Percentiles rank a stretch among this genome's conserved stretches.
phyloP scores from a whole-genome alignment of 2,329 filamentous ascomycete genomes.

The Trichoderma sp. region DNA sequence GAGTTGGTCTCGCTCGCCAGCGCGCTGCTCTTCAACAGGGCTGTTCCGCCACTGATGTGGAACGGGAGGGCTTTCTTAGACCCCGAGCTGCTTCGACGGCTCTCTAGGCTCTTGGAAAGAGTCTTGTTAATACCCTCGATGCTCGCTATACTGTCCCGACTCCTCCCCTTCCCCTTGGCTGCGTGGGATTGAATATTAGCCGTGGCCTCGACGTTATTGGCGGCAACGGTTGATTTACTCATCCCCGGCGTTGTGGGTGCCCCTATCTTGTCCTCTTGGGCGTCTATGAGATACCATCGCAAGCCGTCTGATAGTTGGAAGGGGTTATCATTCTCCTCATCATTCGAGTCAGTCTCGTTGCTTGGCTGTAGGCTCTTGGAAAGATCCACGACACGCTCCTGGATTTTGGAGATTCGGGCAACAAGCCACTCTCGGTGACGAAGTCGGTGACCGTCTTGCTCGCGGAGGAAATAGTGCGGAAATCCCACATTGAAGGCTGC shows the following conservation, averaged over 20 bases:
- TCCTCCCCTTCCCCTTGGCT: conserved; percentile 47
- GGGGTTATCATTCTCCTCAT: conserved; percentile 88
- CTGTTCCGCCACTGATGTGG: conserved; percentile 43
- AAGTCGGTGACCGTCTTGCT: conserved; percentile 85
- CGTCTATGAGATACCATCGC: conserved; percentile 95
- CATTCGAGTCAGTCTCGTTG: conserved; percentile 54
- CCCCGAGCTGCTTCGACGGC: conserved; percentile 81
- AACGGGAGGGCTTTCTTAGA: conserved; percentile 74
- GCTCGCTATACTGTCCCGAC: conserved; percentile 51
- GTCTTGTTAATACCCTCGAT: conserved; percentile 76
- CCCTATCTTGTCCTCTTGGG: conserved; percentile 86
- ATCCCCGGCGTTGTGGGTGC: conserved; percentile 91
- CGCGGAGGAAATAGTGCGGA: conserved; percentile 93
- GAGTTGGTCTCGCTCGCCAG: conserved; percentile 62
- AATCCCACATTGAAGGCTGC: conserved; percentile 98
- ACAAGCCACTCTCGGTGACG: conserved; percentile 92
- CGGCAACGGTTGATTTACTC: conserved; percentile 87
- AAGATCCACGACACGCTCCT: conserved; percentile 91
- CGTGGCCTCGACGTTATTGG: conserved; percentile 82
- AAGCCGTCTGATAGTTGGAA: conserved; percentile 95
- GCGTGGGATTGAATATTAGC: conserved; percentile 65
- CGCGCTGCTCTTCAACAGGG: conserved; percentile 51
- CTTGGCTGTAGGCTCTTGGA: conserved; percentile 68
- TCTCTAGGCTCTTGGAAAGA: conserved; percentile 85
- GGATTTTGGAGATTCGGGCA: conserved; percentile 85